phyloP scores from a whole-genome alignment of 108 stramenopile species.

The Pseudonitzschia delicatissima region DNA sequence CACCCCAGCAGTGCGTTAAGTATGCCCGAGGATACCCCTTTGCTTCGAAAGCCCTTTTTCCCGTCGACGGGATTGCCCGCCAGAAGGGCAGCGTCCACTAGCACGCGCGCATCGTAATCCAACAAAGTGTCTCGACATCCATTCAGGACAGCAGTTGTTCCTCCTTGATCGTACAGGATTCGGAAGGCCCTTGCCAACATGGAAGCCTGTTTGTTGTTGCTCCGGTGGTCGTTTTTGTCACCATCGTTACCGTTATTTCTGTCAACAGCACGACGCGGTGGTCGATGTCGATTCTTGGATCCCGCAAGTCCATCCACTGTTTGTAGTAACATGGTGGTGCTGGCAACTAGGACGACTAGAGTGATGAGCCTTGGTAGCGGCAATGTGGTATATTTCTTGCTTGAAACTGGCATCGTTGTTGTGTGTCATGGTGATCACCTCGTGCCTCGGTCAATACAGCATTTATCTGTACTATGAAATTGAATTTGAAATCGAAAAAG shows the following conservation, averaged over 20 bases:
- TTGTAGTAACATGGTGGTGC: not conserved
- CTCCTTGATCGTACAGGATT: constrained; percentile 2
- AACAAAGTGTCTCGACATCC: not conserved
- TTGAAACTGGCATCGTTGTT: no score
- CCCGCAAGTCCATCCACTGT: not conserved
- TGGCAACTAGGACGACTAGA: no score
- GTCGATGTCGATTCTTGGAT: not conserved
- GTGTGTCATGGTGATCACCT: no score
- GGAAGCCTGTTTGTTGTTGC: not conserved
- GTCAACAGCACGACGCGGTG: not conserved
- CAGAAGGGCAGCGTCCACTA: not conserved
- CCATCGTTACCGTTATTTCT: not conserved
- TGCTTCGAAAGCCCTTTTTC: not conserved
- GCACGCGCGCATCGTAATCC: not conserved
- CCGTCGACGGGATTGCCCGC: not conserved
- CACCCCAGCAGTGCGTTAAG: constrained; percentile 46
- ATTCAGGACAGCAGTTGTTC: not conserved
- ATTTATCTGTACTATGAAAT: no score
- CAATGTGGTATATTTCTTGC: no score
- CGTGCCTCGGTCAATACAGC: no score
- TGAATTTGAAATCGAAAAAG: no score
- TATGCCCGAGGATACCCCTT: constrained; percentile 33
- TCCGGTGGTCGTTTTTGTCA: not conserved
- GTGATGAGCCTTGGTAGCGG: no score
- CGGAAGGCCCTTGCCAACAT: not conserved